Base-by-base conservation (phyloP, 345 rosid species). In the Gossypium sturtianum region DNA sequence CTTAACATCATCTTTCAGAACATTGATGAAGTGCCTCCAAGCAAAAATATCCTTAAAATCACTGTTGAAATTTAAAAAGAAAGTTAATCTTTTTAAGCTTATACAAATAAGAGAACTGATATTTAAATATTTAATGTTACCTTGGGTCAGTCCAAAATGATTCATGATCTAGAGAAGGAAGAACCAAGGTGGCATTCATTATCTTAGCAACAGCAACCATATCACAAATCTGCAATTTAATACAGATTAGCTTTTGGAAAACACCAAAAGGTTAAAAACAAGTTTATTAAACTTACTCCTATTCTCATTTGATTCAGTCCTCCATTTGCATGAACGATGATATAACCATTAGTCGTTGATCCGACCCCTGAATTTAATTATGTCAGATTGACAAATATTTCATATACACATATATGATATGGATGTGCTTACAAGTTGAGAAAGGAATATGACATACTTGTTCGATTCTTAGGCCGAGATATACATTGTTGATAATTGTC, bases 261-360 rank as follows among this genome's bases (percentile, higher is more conserved):
- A 19, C 52, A 20, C 9, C 22, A 43, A 22, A 57, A 64, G 52
- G 54, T 54, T 48, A 43, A 76, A 51, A 72, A 25, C 23, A 9
- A 15, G 17, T 51, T 4, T 13, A 16, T 13, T 34, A 34, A 76
- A 83, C 91, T 80, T 84, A 93, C 99, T 62, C 98, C 98, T 16
- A 94, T 89, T 87, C 98, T 91, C 99, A 96, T 96, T 87, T 96
- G 99, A 86, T 96, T 96, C 84, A 96, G 72, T 79, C 99, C 99
- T 29, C 98, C 99, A 71, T 93, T 96, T 4, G 99, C 98, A 75
- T 93, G 97, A 79, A 91, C 97, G 29, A 96, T 57, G 75, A 96
- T 89, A 79, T 90, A 96, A 1, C 99, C 98, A 75, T 91, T 93
- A 34, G 98, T 86, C 22, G 82, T 82, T 7, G 65, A 72, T 43